These are phyloP conservation scores for Mucor saturninus DNA, from an alignment of 371 early-diverging fungal species.

Conservation along the genomic window DNA sequence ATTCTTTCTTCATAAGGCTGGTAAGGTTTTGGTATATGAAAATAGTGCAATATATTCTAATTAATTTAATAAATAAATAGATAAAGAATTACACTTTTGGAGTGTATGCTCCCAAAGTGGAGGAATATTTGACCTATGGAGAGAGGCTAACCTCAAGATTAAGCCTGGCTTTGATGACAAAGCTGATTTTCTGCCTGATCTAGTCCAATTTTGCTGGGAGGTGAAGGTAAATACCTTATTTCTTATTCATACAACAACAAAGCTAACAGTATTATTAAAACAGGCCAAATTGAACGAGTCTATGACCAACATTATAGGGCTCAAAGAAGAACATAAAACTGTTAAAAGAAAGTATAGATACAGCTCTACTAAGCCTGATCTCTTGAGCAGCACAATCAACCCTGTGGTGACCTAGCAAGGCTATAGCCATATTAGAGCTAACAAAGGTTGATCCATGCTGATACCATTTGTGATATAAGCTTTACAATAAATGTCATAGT, in stretches of 20 bases:
- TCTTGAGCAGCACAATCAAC: conserved; percentile 11
- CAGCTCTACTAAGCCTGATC: conserved; percentile 6
- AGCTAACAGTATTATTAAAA: conserved; percentile 17
- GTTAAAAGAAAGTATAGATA: conserved; percentile 13
- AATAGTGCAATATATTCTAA: conserved; percentile 2
- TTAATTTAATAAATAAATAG: conserved; percentile 11
- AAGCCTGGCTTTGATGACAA: conserved; percentile 18
- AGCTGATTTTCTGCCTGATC: conserved; percentile 15
- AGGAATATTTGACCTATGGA: conserved; percentile 12
- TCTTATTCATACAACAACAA: conserved; percentile 5
- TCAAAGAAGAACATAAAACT: conserved; percentile 12
- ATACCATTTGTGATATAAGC: too few species aligned
- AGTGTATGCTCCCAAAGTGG: conserved; percentile 8
- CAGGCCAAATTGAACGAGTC: conserved; percentile 11
- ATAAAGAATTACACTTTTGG: conserved; percentile 11
- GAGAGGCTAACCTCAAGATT: conserved; percentile 9
- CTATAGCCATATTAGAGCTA: too few species aligned
- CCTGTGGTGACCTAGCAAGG: too few species aligned
- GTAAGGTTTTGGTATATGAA: conserved; percentile 1
- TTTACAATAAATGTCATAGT: too few species aligned
- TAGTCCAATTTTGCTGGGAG: conserved; percentile 15
- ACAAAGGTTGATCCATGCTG: too few species aligned
- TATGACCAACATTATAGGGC: conserved; percentile 9
- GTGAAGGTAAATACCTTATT: conserved; percentile 17
- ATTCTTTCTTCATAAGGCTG: too few species aligned